Conservation (phyloP, 345 rosid genomes). For the Microcos paniculata region DNA sequence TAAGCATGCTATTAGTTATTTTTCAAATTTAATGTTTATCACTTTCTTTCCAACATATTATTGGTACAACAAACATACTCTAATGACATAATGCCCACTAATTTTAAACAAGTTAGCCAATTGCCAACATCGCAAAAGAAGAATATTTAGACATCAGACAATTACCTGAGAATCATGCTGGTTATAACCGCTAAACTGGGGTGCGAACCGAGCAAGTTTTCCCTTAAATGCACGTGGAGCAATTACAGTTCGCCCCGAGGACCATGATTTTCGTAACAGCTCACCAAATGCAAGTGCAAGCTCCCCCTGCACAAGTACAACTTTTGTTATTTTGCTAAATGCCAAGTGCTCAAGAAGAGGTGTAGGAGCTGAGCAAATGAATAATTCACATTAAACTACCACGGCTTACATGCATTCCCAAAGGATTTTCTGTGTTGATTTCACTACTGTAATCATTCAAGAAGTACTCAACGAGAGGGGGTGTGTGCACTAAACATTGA, state of each 20-base stretch:
- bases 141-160: conserved; percentile 4
- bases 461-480: conserved; percentile 79
- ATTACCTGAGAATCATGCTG: conserved; percentile 97
- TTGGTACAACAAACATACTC: neutral
- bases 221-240: conserved; percentile 82
- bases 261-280: conserved; percentile 81
- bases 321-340: conserved; percentile 11
- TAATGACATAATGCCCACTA: neutral
- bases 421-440: conserved; percentile 76
- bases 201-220: conserved; percentile 84
- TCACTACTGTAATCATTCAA: conserved; percentile 74
- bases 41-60: neutral
- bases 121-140: neutral
- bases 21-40: neutral
- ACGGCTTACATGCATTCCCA: conserved; percentile 83
- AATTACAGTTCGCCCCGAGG: conserved; percentile 56
- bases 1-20: neutral
- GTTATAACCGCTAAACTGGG: conserved; percentile 95
- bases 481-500: conserved; percentile 91
- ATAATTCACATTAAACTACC: neutral
- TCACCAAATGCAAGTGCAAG: conserved; percentile 90
- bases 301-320: conserved; percentile 71
- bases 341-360: neutral
- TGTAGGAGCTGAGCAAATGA: conserved; percentile 2
- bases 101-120: neutral